Evolutionary conservation across 164 flowering plant genomes (phyloP), one percentile per base, ranked within the genome.

Genomic region (Akebia trifoliata): DNA sequence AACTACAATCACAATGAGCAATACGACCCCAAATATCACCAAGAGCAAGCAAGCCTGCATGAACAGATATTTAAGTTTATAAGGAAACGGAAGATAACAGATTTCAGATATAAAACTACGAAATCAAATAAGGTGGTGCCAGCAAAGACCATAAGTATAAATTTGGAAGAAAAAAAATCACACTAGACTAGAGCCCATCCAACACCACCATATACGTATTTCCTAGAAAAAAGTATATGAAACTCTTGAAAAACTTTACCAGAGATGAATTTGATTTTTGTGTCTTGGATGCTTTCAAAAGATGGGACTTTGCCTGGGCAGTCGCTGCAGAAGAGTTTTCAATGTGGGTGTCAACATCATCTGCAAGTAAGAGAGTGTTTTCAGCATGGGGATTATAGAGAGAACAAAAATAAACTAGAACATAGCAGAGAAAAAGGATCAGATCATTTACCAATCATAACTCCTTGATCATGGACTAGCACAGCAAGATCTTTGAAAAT

Each of bases 261-360:
- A 87, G 72, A 64, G 97, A 90, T n/a, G 96, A 86, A 66, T 83
- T 86, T 45, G 91, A 81, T 75, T 61, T 82, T 79, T 91, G 98
- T 15, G 86, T 88, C 76, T 88, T 91, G 31, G 96, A 54, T 21
- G 98, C 96, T 79, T 86, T 86, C 17, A 37, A 78, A 40, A 92
- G 93, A 28, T 92, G 95, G 31, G 90, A 49, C 57, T 73, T 88
- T 28, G 73, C 96, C 62, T 84, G 89, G 46, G 72, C 70, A 46
- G 94, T 86, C 43, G 94, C 92, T 39, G 83, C 85, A 32, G 76
- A 66, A 15, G 97, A 69, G 57, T 57, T 62, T 55, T 86, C 94
- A 39, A 87, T 67, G 56, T 87, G 76, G 44, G 90, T 78, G 25
- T 83, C 83, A 21, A 87, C 86, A 54, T 91, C 97, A 76, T 88